Evolutionary conservation across 495 filamentous ascomycete genomes (phyloP), one percentile per base, ranked within the genome.

Genomic region (Penicillium roqueforti): DNA sequence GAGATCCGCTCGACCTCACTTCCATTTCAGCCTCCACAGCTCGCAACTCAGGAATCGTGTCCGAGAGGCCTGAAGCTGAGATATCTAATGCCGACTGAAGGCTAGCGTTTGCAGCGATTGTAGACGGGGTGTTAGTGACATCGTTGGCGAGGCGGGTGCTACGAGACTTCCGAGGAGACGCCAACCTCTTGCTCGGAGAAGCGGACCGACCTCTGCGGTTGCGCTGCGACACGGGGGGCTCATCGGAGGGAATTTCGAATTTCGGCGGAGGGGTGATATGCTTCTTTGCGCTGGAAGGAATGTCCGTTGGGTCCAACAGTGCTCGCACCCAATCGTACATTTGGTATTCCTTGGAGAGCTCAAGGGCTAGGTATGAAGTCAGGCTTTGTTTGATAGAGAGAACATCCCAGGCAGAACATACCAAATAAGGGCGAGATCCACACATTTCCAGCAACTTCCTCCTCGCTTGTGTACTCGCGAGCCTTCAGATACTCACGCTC

Each of bases 381-480:
- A 67, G 59, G 22, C 16, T 8, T 1, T 28, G 39, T 32, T 14
- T 37, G 18, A 31, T 23, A 9, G 44, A 43, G n/a, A 19, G 40
- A 7, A 18, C 23, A 50, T 9, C 6, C 14, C 9, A 13, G 18
- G 6, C 42, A 19, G 18, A 22, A 64, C 83, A 67, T 79, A 90
- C 87, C 87, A 66, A 90, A 80, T 42, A 84, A 75, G 3, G 92
- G 91, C 29, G 88, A 82, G 50, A 97, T 92, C 93, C 93, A 98
- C 23, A 98, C 83, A 68, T 97, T 97, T 42, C 93, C 93, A 20
- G 93, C 93, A 25, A 93, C 91, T 74, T 98, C 93, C 58, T 97
- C 90, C 47, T 80, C 79, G 55, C 89, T 92, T 3, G 91, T 95
- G 6, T 84, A 83, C 28, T 81, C 71, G 19, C 92, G 83, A 8